Evolutionary conservation across 768 basidiomycete species (phyloP).

Genomic region (Amylocystis lapponica): DNA sequence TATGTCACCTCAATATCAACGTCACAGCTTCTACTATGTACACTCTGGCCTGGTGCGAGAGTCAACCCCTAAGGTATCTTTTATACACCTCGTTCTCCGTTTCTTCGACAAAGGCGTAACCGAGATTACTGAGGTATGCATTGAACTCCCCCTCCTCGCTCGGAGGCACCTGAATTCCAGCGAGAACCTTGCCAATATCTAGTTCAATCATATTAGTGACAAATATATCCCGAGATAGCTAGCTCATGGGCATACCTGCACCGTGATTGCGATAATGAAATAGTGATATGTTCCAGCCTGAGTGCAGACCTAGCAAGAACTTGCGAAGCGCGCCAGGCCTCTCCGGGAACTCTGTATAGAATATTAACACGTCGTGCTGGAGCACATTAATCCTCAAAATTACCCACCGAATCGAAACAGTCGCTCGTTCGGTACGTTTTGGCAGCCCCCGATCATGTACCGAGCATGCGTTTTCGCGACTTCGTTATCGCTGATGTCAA

Average conservation of each 20-base stretch:
- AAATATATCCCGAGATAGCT: not conserved
- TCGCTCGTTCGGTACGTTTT: slow-evolving; percentile 74
- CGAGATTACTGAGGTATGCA: slow-evolving; percentile 68
- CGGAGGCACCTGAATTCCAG: slow-evolving; percentile 87
- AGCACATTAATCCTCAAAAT: not conserved
- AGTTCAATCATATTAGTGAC: not conserved
- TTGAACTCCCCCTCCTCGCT: slow-evolving; percentile 63
- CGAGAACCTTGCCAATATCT: slow-evolving; percentile 92
- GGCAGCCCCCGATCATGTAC: slow-evolving; percentile 90
- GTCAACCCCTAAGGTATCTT: slow-evolving; percentile 51
- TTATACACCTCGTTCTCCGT: slow-evolving; percentile 84
- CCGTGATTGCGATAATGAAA: slow-evolving; percentile 99
- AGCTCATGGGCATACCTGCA: slow-evolving; percentile 52
- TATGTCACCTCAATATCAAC: no score
- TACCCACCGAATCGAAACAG: slow-evolving; percentile 87
- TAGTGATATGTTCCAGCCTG: slow-evolving; percentile 90
- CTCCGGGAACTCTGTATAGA: slow-evolving; percentile 83
- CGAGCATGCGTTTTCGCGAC: slow-evolving; percentile 91
- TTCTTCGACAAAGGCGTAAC: slow-evolving; percentile 90
- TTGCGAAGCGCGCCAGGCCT: slow-evolving; percentile 86
- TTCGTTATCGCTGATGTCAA: slow-evolving; percentile 92
- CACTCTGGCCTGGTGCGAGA: no score
- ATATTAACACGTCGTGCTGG: not conserved
- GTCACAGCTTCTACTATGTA: no score
- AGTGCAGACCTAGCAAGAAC: slow-evolving; percentile 78